These are phyloP conservation scores for Suillus subluteus DNA, from an alignment of 768 basidiomycete genomes.

Conservation along the genomic window DNA sequence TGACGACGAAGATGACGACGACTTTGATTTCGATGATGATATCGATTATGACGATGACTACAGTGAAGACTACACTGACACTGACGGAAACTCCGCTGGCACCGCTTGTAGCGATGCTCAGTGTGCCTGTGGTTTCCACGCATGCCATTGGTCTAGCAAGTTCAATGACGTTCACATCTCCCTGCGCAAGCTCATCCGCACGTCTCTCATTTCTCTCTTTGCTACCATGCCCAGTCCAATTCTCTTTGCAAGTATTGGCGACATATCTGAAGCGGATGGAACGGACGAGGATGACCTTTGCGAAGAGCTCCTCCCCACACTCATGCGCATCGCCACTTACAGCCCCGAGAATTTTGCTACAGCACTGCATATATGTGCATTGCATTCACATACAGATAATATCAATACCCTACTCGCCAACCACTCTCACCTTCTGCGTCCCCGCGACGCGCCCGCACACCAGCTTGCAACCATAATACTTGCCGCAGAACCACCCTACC, in stretches of 20 bases:
- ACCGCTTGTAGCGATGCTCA: constrained; percentile 27
- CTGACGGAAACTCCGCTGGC: constrained; percentile 16
- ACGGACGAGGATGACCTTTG: constrained; percentile 36
- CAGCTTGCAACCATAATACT: constrained; percentile 50
- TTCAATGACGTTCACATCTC: constrained; percentile 43
- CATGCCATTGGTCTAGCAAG: constrained; percentile 54
- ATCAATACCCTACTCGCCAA: constrained; percentile 48
- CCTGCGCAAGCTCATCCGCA: constrained; percentile 50
- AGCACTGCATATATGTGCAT: constrained; percentile 55
- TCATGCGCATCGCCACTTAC: constrained; percentile 46
- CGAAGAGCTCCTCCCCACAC: constrained; percentile 36
- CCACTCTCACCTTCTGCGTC: constrained; percentile 60
- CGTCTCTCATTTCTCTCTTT: constrained; percentile 52
- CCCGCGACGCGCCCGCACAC: constrained; percentile 52
- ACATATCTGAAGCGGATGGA: constrained; percentile 33
- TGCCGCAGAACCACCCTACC: constrained; percentile 29
- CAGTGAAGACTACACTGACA: constrained; percentile 26
- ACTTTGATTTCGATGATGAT: constrained; percentile 29
- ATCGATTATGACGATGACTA: constrained; percentile 36
- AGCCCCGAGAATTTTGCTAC: constrained; percentile 56
- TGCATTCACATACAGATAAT: constrained; percentile 36
- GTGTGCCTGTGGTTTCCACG: constrained; percentile 41
- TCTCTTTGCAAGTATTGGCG: constrained; percentile 48
- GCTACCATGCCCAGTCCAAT: constrained; percentile 48
- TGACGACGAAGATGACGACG: constrained; percentile 19